Evolutionary conservation across 352 stramenopile genomes (phyloP), one percentile per base, ranked within the genome.

Genomic region (Phytophthora podocarpi): DNA sequence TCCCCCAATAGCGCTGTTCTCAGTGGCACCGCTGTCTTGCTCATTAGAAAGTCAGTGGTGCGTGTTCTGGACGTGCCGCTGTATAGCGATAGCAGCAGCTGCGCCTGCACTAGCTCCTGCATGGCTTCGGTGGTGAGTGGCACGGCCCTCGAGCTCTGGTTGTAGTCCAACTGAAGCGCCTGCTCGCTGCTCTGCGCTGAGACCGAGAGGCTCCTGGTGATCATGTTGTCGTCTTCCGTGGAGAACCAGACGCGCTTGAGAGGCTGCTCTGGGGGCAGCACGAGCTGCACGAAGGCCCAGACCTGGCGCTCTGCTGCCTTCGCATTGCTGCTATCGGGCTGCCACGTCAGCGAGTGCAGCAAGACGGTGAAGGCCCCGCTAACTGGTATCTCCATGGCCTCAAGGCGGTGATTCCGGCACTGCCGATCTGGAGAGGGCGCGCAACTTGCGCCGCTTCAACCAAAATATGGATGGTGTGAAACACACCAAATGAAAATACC

Each of bases 171-270:
- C 5, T 21, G 37, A 6, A 64, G 45, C 20, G n/a, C 1, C 37
- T 46, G 31, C 5, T 36, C 30, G 20, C 16, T 18, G 41, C 35
- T 24, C 20, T 48, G 16, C 18, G 13, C 24, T 8, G 56, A 47
- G n/a, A 72, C 36, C 27, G 64, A 39, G 11, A 90, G 43, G 52
- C 58, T 80, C 35, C 59, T 64, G 9, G 75, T 84, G 32, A 74
- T 62, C 53, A 68, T 68, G 39, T 89, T 89, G 41, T 80, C 81
- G 34, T 85, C 70, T 13, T 87, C 75, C 0, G 20, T 36, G 3
- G 56, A 15, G 56, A 90, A 90, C 81, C 81, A 90, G 12, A 87
- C 59, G 34, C 59, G 40, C 28, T 84, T 68, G 16, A 82, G 56
- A 0, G 70, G 55, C 42, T 59, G 52, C 27, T 69, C 67, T 4